phyloP scores from a whole-genome alignment of 148 eudicot species.

The Hydrangea macrophylla region DNA sequence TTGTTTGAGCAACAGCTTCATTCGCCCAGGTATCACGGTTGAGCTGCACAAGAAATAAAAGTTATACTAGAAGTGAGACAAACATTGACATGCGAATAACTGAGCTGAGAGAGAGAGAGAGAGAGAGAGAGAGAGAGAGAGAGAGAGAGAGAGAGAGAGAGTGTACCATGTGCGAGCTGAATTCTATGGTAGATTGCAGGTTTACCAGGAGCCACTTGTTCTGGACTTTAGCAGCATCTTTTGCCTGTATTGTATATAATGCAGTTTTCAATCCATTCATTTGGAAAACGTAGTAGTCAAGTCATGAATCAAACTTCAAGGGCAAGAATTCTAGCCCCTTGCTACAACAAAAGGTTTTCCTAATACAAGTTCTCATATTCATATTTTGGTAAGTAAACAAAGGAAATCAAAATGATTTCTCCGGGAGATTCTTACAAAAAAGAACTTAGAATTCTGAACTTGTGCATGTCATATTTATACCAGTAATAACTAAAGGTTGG shows the following conservation, averaged over 20 bases:
- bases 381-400: not conserved
- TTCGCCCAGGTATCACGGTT: conserved; percentile 99
- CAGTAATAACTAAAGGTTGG: not conserved
- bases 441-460: no score
- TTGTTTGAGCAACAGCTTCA: conserved; percentile 94
- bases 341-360: not conserved
- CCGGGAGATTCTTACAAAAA: not conserved
- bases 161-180: conserved; percentile 95
- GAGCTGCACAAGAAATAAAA: conserved; percentile 48
- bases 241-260: conserved; percentile 52
- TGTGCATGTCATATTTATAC: no score
- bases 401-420: not conserved
- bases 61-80: conserved; percentile 13
- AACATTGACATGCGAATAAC: conserved; percentile 4
- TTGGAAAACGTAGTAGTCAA: not conserved
- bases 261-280: not conserved
- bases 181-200: conserved; percentile 86
- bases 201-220: conserved; percentile 88
- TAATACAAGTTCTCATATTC: not conserved
- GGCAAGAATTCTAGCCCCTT: not conserved
- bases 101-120: conserved; percentile 1
- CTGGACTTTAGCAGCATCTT: conserved; percentile 68
- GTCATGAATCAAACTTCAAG: not conserved
- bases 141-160: not conserved
- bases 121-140: conserved; percentile 6